These are phyloP conservation scores for Dendrobium officinale DNA, from an alignment of 106 monocot species.

Conservation along the genomic window DNA sequence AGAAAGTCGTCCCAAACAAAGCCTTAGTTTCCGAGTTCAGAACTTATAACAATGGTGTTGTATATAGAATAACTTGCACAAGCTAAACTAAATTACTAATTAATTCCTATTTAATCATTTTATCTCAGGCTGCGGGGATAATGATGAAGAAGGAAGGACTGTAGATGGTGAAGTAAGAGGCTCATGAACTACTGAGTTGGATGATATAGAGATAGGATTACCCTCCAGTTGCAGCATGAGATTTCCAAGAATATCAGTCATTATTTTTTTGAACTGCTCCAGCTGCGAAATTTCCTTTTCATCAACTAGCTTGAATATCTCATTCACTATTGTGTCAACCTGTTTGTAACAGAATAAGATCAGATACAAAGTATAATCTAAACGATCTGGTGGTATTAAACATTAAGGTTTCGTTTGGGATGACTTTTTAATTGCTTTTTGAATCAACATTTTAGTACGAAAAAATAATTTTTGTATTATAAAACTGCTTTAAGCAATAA, in stretches of 20 bases:
- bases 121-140: not conserved
- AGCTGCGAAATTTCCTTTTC: constrained; percentile 20
- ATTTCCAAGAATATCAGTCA: constrained; percentile 46
- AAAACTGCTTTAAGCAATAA: no score
- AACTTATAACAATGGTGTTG: no score
- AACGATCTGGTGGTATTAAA: no score
- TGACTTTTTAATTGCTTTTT: no score
- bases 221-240: constrained; percentile 50
- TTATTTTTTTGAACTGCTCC: constrained; percentile 51
- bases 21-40: no score
- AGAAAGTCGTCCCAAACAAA: no score
- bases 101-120: no score
- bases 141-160: not conserved
- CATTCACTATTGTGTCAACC: constrained; percentile 56
- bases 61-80: no score
- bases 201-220: constrained; percentile 38
- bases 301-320: constrained; percentile 30
- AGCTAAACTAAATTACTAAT: no score
- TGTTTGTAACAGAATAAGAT: constrained; percentile 11
- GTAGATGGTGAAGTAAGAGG: constrained; percentile 35
- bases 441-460: no score
- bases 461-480: no score
- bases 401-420: no score
- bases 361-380: not conserved
- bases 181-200: constrained; percentile 68